Evolutionary conservation across 2,329 filamentous ascomycete genomes (phyloP), one percentile per base, ranked within the genome.

Genomic region (Monosporascus sp.): DNA sequence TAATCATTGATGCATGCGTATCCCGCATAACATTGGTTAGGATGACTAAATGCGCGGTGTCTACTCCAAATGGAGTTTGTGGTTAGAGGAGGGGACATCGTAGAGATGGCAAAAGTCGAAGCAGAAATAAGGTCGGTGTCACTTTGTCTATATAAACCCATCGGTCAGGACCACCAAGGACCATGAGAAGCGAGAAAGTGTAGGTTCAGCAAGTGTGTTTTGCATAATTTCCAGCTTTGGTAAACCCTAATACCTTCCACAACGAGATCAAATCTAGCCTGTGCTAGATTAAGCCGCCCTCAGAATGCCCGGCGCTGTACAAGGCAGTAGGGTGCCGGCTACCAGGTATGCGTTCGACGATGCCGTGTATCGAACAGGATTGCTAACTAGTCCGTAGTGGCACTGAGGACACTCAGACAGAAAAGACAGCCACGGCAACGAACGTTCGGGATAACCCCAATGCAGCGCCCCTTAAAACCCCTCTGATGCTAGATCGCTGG

Each of bases 401-500:
- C 43, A 46, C 43, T 26, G n/a, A 17, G 7, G 14, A 7, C 16
- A 27, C 43, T 7, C 22, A 16, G 14, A 17, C 24, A 26, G 43
- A 26, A 24, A 46, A 46, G 24, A 24, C 22, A 31, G n/a, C 43
- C 43, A 8, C 43, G 19, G 20, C 43, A 46, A 27, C 43, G 26
- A 17, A 17, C 14, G 11, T 16, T 24, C 11, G 5, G 11, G 26
- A 26, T 31, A 31, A 3, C 24, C 24, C 43, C 43, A 31, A n/a
- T 14, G 22, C 20, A n/a, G 43, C 22, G 6, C 22, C 43, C 22
- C 22, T 17, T 24, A 27, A 16, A 26, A n/a, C 11, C 6, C 22
- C 22, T 26, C 22, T 11, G n/a, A 66, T 67, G 65, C 46, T 67
- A 46, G 55, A 62, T 46, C 60, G 58, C 49, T 67, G 63, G 63